phyloP scores from a whole-genome alignment of 1,139 yeast genomes.

The Hansenula anomala region DNA sequence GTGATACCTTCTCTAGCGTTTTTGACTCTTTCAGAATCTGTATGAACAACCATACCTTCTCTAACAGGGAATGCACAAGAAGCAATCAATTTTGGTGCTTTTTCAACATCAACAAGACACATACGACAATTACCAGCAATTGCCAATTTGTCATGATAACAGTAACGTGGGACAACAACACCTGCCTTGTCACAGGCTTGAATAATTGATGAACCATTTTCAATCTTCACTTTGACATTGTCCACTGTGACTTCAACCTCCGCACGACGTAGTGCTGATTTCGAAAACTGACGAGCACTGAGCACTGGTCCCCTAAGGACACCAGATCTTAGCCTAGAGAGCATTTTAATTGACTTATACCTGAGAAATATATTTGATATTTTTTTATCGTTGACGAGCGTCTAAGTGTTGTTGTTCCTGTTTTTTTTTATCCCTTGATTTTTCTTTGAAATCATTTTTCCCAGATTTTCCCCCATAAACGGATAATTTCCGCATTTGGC shows the following conservation, averaged over 20 bases:
- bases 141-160: constrained; percentile 88
- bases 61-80: constrained; percentile 91
- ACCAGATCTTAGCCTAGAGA: not conserved
- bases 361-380: no score
- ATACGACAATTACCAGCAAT: constrained; percentile 95
- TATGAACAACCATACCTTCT: constrained; percentile 84
- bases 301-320: not conserved
- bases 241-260: constrained; percentile 77
- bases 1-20: constrained; percentile 90
- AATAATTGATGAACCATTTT: constrained; percentile 83
- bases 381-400: no score
- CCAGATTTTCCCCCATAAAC: not conserved
- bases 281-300: constrained; percentile 24
- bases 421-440: not conserved
- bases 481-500: not conserved
- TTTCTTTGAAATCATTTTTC: not conserved
- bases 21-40: constrained; percentile 74
- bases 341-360: not conserved
- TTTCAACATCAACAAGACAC: constrained; percentile 89
- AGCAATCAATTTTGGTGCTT: constrained; percentile 87
- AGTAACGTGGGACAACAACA: constrained; percentile 80
- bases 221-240: constrained; percentile 71
- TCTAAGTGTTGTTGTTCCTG: not conserved
- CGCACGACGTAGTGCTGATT: constrained; percentile 28
- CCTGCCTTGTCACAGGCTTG: constrained; percentile 95